phyloP scores from a whole-genome alignment of 2,329 filamentous ascomycete species.

The Trichophyton simii region DNA sequence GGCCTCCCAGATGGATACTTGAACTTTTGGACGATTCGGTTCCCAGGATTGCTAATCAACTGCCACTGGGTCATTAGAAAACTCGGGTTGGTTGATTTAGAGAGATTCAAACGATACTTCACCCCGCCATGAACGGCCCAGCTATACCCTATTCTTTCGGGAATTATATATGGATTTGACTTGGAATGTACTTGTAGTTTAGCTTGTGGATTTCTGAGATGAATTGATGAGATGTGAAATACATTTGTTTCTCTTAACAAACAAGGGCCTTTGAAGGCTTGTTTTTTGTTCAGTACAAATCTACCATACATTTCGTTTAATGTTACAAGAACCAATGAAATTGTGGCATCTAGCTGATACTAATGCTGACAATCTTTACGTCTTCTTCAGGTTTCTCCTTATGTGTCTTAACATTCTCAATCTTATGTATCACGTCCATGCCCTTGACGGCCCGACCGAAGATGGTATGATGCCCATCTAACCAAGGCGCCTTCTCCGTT shows the following conservation, averaged over 20 bases:
- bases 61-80: conserved; percentile 66
- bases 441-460: conserved; percentile 86
- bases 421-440: conserved; percentile 87
- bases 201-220: not conserved
- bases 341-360: conserved; percentile 13
- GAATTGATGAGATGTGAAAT: not conserved
- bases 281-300: too few species aligned
- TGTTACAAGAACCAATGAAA: not conserved
- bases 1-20: conserved; percentile 68
- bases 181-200: not conserved
- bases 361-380: conserved; percentile 90
- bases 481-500: conserved; percentile 91
- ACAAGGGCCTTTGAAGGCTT: not conserved
- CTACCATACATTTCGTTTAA: too few species aligned
- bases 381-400: conserved; percentile 94
- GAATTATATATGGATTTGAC: not conserved
- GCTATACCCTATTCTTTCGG: not conserved
- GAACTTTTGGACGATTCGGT: conserved; percentile 66
- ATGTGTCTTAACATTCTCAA: conserved; percentile 77
- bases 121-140: conserved; percentile 19
- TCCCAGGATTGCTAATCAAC: conserved; percentile 63
- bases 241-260: not conserved
- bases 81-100: conserved; percentile 41
- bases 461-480: conserved; percentile 92
- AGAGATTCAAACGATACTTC: conserved; percentile 34